A percentile compares a stretch with the other conserved stretches of the same genome.
These are phyloP conservation scores for Hypoxylon crocopeplum DNA, from an alignment of 495 filamentous ascomycete species.

Conservation along the genomic window DNA sequence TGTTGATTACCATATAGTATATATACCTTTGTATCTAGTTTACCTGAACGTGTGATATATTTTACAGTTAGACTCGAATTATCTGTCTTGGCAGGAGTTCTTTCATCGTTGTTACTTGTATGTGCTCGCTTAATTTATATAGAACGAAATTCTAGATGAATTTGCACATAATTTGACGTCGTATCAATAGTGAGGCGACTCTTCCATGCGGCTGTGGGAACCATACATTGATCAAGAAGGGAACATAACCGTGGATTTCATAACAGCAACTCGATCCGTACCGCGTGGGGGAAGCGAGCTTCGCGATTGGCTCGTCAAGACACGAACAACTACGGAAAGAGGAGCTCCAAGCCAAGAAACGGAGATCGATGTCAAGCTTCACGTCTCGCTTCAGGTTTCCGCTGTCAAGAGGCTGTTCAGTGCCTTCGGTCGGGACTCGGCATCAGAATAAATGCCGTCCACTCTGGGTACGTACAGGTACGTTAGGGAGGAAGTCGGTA, in stretches of 20 bases:
- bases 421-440: constrained; percentile 11
- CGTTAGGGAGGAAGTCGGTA: no score
- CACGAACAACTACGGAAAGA: background rate
- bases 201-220: constrained; percentile 1
- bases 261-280: constrained; percentile 13
- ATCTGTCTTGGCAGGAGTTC: background rate
- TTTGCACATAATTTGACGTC: background rate
- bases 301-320: constrained; percentile 3
- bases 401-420: background rate
- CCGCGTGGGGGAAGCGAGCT: background rate
- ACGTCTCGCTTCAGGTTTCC: constrained; percentile 18
- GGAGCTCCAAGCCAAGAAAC: background rate
- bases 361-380: background rate
- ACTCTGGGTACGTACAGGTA: no score
- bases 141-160: no score
- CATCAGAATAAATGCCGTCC: no score
- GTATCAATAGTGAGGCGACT: background rate
- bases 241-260: no score
- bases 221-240: background rate
- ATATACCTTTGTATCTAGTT: constrained; percentile 38
- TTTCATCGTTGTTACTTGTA: no score
- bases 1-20: constrained; percentile 23
- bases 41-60: constrained; percentile 20
- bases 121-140: no score
- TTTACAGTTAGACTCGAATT: constrained; percentile 20